Conservation (phyloP, 2,329 filamentous ascomycete species). For the Lachnum nothofagi region DNA sequence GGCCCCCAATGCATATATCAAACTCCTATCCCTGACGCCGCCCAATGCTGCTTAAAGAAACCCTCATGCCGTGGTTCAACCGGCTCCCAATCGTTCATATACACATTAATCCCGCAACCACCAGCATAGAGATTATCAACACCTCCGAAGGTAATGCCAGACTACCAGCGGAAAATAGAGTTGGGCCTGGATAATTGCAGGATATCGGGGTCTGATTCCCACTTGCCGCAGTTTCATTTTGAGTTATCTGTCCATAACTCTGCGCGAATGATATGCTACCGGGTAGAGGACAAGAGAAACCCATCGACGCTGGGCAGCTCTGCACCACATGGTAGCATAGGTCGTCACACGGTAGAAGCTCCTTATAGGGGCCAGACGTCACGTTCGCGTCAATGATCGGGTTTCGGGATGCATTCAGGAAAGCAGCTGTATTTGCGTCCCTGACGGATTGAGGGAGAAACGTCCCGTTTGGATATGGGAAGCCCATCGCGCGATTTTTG, state of each 20-base stretch:
- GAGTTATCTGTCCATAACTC: conserved; percentile 41
- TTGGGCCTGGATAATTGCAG: conserved; percentile 61
- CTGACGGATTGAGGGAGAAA: conserved; percentile 36
- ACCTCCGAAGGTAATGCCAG: conserved; percentile 45
- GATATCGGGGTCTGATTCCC: conserved; percentile 20
- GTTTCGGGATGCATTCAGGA: conserved; percentile 60
- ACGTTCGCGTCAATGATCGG: conserved; percentile 65
- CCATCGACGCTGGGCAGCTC: conserved; percentile 72
- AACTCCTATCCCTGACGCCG: conserved; percentile 18
- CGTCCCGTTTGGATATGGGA: conserved; percentile 66
- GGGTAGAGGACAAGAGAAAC: conserved; percentile 66
- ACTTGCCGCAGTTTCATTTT: conserved; percentile 5
- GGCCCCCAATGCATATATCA: conserved; percentile 7
- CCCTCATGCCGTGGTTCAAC: not conserved
- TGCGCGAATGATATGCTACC: conserved; percentile 39
- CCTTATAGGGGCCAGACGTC: conserved; percentile 84
- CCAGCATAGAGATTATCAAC: conserved; percentile 10
- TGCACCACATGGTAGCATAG: conserved; percentile 82
- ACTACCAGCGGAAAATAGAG: conserved; percentile 45
- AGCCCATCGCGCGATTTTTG: conserved; percentile 65
- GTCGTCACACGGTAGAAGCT: conserved; percentile 82
- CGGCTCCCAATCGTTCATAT: conserved; percentile 16
- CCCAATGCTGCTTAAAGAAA: conserved; percentile 19
- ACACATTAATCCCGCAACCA: conserved; percentile 17
- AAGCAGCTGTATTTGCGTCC: conserved; percentile 16